Evolutionary conservation across 2,329 filamentous ascomycete species (phyloP).

Genomic region (Hymenoscyphus fraxineus): DNA sequence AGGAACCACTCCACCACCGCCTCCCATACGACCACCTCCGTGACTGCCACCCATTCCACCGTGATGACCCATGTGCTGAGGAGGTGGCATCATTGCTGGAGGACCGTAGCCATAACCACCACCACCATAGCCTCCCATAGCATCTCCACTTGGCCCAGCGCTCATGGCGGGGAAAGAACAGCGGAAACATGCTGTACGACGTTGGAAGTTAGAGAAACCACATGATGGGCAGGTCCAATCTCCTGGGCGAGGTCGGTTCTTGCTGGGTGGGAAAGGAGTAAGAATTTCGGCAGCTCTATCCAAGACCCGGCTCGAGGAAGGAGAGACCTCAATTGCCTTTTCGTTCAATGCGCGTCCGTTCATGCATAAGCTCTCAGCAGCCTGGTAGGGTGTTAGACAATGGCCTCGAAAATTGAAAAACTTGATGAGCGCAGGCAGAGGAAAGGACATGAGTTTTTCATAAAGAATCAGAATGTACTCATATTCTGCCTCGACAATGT

Average conservation of each 20-base stretch:
- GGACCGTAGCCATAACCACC: conserved; percentile 65
- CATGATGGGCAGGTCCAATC: conserved; percentile 99
- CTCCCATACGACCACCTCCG: conserved; percentile 68
- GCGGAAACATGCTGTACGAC: conserved; percentile 95
- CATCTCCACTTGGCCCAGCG: conserved; percentile 66
- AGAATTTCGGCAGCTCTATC: conserved; percentile 94
- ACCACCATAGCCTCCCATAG: conserved; percentile 60
- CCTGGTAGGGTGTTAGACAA: conserved; percentile 51
- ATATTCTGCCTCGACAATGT: conserved; percentile 27
- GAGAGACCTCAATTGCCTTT: conserved; percentile 97
- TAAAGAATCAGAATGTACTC: conserved; percentile 34
- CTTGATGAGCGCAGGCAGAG: conserved; percentile 25
- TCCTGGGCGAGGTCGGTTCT: conserved; percentile 93
- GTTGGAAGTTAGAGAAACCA: conserved; percentile 98
- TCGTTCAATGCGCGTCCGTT: conserved; percentile 97
- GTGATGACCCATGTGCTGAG: conserved; percentile 67
- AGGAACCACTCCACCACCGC: conserved; percentile 80
- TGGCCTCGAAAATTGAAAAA: conserved; percentile 33
- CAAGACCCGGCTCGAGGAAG: conserved; percentile 92
- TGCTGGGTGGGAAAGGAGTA: conserved; percentile 95
- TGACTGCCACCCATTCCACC: conserved; percentile 50
- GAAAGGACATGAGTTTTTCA: conserved; percentile 27
- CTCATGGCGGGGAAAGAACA: conserved; percentile 97
- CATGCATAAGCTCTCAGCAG: conserved; percentile 97
- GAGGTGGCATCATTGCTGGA: conserved; percentile 75